Evolutionary conservation across 805 yeast genomes (phyloP), one percentile per base, ranked within the genome.

Genomic region (Pachysolen tannophilus): DNA sequence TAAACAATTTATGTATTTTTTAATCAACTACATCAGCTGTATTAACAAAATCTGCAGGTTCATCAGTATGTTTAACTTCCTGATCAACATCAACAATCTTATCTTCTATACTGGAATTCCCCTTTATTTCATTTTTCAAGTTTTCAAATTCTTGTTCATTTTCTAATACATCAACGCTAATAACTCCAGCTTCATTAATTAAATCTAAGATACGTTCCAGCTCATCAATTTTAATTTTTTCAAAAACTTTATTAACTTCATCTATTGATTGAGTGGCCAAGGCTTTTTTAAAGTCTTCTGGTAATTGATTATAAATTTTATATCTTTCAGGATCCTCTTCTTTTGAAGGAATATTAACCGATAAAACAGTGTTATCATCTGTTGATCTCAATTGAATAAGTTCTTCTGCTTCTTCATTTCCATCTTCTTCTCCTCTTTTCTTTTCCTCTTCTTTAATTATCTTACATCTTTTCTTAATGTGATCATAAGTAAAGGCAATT

Each of bases 371-470:
- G 39, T 78, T 69, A 28, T 92, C 95, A 56, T 90, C 97, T 39
- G 88, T 69, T 0, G 95, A 76, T 51, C 83, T 83, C 52, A 90
- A 66, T 60, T 90, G 98, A 45, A 90, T 87, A 41, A 81, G 77
- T 38, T 79, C 90, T 33, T 78, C 90, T n/a, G 57, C 67, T 30
- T 76, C 88, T 26, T 56, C 72, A 20, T 56, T 63, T 24, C 53
- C 68, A 7, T 49, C 59, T 5, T 53, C 64, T 9, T 52, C 55
- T 8, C 45, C 57, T 6, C 41, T 44, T 28, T 41, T 34, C 5
- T 47, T 55, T 26, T 65, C 64, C 47, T 82, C 84, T 33, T 65
- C 56, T 30, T 66, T 56, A 38, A 92, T 67, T 3, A 85, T 57
- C 50, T 76, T 69, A 52, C 95, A 86, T 53, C 99, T 73, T 17